Conservation (phyloP, 2,329 filamentous ascomycete species). For the Metarhizium guizhouense region DNA sequence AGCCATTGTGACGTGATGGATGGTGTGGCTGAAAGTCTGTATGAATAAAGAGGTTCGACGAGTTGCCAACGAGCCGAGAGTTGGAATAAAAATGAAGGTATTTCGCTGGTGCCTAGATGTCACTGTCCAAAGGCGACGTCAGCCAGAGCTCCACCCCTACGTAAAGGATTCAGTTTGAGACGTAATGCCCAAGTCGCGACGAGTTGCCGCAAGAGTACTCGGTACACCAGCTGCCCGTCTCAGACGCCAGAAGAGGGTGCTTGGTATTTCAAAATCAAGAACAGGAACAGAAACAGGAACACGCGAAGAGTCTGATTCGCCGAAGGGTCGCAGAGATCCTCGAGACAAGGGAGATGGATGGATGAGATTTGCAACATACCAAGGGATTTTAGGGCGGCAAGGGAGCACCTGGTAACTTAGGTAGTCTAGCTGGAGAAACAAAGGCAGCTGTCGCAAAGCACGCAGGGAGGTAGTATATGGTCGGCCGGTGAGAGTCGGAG, state of each 20-base stretch:
- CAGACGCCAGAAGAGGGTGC: background rate
- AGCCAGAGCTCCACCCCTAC: background rate
- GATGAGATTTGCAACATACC: conserved; percentile 1
- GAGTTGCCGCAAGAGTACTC: background rate
- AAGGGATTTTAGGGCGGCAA: background rate
- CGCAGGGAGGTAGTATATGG: background rate
- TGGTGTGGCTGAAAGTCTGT: conserved; percentile 4
- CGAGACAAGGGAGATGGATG: background rate
- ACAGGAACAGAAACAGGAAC: background rate
- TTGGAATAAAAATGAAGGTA: background rate
- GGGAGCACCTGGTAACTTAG: background rate
- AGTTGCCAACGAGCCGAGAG: background rate
- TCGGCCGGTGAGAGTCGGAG: background rate
- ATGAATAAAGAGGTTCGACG: background rate
- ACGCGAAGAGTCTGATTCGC: background rate
- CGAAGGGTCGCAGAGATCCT: background rate
- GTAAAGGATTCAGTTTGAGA: background rate
- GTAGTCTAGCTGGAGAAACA: background rate
- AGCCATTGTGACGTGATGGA: conserved; percentile 47
- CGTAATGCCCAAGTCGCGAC: background rate
- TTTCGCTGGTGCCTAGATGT: background rate
- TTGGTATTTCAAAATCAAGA: background rate
- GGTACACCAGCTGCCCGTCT: background rate
- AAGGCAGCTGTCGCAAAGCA: conserved; percentile 4
- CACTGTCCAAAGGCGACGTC: background rate